These are phyloP conservation scores for Aspergillus cristatus DNA, from an alignment of 495 filamentous ascomycete genomes.

Conservation along the genomic window DNA sequence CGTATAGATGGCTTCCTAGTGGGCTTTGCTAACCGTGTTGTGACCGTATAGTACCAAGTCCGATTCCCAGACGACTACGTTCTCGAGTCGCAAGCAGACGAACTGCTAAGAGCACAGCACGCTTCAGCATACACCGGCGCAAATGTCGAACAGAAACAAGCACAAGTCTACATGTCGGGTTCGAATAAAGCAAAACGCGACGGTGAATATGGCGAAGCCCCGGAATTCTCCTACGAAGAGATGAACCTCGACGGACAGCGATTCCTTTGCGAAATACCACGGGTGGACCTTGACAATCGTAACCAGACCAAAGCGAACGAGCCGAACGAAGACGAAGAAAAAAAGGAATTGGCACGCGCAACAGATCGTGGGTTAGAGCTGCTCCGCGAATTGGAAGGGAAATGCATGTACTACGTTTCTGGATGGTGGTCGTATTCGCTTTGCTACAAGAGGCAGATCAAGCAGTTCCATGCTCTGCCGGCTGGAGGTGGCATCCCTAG, in stretches of 20 bases:
- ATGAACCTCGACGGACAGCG: slow-evolving; percentile 60
- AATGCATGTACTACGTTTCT: slow-evolving; percentile 81
- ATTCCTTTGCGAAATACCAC: slow-evolving; percentile 81
- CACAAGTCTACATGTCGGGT: slow-evolving; percentile 19
- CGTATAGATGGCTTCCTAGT: neutral
- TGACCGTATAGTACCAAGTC: slow-evolving; percentile 61
- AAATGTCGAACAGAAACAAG: slow-evolving; percentile 9
- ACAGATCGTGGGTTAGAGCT: slow-evolving; percentile 82
- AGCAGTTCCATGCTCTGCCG: slow-evolving; percentile 84
- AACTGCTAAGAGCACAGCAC: slow-evolving; percentile 39
- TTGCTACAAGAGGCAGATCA: slow-evolving; percentile 81
- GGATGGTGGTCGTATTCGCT: slow-evolving; percentile 98
- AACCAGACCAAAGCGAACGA: slow-evolving; percentile 50
- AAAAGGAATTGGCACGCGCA: slow-evolving; percentile 76
- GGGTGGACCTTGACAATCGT: slow-evolving; percentile 39
- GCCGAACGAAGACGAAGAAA: slow-evolving; percentile 54
- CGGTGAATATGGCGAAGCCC: neutral
- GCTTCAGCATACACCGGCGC: slow-evolving; percentile 7
- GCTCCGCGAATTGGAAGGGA: slow-evolving; percentile 75
- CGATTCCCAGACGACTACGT: slow-evolving; percentile 67
- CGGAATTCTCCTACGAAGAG: slow-evolving; percentile 28
- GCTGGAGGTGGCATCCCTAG: slow-evolving; percentile 53
- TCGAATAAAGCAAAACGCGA: neutral
- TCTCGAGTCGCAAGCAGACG: slow-evolving; percentile 58
- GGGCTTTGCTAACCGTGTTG: slow-evolving; percentile 4